phyloP scores from a whole-genome alignment of 208 protist genomes.

The Acanthamoeba healyi region DNA sequence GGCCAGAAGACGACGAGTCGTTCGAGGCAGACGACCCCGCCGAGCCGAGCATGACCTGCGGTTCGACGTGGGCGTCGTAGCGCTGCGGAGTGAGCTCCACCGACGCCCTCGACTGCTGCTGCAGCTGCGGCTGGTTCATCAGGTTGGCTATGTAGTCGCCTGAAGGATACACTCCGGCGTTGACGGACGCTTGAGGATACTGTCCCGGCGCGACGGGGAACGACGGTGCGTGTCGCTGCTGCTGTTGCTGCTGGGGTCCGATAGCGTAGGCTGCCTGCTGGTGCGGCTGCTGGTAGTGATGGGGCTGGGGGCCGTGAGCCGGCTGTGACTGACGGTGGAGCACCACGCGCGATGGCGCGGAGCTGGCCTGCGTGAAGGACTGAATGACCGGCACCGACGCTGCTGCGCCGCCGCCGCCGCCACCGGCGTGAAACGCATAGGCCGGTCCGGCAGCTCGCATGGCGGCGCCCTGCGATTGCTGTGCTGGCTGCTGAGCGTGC shows the following conservation, averaged over 20 bases:
- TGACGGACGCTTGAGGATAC: background rate
- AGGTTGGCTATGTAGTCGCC: background rate
- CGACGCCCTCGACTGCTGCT: background rate
- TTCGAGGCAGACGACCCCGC: background rate
- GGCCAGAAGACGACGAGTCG: background rate
- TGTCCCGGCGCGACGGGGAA: background rate
- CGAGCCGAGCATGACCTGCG: background rate
- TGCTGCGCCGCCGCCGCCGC: background rate
- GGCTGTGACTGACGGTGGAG: background rate
- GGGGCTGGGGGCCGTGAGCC: background rate
- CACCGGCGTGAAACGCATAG: background rate
- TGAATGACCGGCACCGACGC: background rate
- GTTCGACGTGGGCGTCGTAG: background rate
- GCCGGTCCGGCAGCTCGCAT: too few relatives aligned
- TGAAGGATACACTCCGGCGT: background rate
- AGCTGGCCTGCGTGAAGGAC: background rate
- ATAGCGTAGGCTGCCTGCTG: background rate
- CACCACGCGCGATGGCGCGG: slow-evolving; percentile 2
- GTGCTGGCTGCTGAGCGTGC: background rate
- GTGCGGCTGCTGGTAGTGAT: background rate
- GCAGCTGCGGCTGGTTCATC: background rate
- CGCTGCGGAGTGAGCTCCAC: background rate
- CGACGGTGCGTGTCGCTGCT: background rate
- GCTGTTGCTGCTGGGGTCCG: background rate
- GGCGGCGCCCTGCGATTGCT: too few relatives aligned